Evolutionary conservation across 805 yeast species (phyloP).

Genomic region (Cyberlindnera misumaiensis): DNA sequence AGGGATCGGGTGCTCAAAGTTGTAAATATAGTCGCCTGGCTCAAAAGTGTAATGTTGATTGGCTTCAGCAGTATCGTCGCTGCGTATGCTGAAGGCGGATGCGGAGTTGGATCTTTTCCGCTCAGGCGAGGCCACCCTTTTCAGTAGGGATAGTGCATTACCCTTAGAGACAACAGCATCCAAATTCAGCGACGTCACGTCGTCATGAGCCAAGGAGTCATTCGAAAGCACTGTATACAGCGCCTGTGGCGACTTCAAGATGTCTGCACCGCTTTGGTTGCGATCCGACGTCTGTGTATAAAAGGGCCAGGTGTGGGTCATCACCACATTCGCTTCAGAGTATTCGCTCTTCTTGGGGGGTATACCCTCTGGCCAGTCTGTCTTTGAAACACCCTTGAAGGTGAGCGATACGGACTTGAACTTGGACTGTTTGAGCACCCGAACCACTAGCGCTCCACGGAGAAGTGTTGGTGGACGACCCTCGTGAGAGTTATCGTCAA

Average conservation of each 20-base stretch:
- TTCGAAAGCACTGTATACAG: conserved; percentile 2
- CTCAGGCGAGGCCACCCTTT: conserved; percentile 21
- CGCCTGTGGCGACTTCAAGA: conserved; percentile 11
- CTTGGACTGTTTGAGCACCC: conserved; percentile 66
- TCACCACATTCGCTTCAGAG: conserved; percentile 56
- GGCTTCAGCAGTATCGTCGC: conserved; percentile 3
- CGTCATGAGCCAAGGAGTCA: conserved; percentile 4
- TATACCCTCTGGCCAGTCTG: conserved; percentile 98
- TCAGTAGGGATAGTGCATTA: conserved; percentile 19
- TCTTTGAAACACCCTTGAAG: conserved; percentile 63
- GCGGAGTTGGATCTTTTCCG: conserved; percentile 9
- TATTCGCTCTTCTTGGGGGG: conserved; percentile 78
- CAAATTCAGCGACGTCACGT: conserved; percentile 21
- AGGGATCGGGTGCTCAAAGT: conserved; percentile 84
- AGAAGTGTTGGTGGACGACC: conserved; percentile 71
- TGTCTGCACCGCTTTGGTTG: conserved; percentile 36
- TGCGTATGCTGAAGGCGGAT: conserved; percentile 7
- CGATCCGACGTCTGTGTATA: conserved; percentile 33
- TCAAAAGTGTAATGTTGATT: conserved; percentile 39
- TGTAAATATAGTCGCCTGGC: conserved; percentile 89
- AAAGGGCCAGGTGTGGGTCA: conserved; percentile 89
- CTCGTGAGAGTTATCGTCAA: conserved; percentile 53
- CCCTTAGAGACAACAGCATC: conserved; percentile 12
- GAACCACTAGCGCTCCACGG: conserved; percentile 69
- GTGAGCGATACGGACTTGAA: conserved; percentile 55